These are phyloP conservation scores for Coemansia biformis DNA, from an alignment of 192 early-diverging fungal genomes.

Conservation along the genomic window DNA sequence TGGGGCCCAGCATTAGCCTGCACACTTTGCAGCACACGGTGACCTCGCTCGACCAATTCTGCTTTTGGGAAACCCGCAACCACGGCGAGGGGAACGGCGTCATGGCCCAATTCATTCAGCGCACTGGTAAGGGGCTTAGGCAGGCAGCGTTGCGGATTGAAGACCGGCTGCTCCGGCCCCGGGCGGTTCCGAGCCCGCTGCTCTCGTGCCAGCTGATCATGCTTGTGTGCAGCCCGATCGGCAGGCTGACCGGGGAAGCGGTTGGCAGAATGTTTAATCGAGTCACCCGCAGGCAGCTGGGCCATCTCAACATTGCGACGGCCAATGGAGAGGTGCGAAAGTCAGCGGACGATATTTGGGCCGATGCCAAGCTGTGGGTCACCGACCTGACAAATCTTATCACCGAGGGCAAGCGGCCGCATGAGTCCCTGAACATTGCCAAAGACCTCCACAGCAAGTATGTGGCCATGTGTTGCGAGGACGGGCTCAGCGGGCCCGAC, in stretches of 20 bases:
- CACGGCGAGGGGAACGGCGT: no score
- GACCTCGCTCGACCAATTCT: constrained; percentile 16
- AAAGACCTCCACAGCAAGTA: constrained; percentile 13
- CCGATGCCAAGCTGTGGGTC: constrained; percentile 9
- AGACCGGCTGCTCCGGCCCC: constrained; percentile 6
- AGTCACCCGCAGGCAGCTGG: constrained; percentile 4
- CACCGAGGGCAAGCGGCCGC: not conserved
- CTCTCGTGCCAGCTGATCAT: constrained; percentile 15
- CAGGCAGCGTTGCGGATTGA: constrained; percentile 7
- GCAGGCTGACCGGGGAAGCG: not conserved
- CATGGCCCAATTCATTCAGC: constrained; percentile 8
- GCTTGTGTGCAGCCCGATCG: constrained; percentile 7
- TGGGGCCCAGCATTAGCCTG: constrained; percentile 4
- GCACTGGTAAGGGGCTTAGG: constrained; percentile 3
- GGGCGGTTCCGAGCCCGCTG: constrained; percentile 18
- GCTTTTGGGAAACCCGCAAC: not conserved
- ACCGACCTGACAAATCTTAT: constrained; percentile 6
- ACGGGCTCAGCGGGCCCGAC: not conserved
- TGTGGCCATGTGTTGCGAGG: constrained; percentile 1
- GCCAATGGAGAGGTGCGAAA: not conserved
- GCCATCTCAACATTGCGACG: constrained; percentile 6
- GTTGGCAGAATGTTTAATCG: constrained; percentile 10
- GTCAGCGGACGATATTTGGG: constrained; percentile 1
- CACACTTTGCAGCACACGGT: constrained; percentile 4
- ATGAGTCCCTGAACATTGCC: constrained; percentile 10